Evolutionary conservation across 2,329 filamentous ascomycete genomes (phyloP).

Genomic region (Xylariaceae sp.): DNA sequence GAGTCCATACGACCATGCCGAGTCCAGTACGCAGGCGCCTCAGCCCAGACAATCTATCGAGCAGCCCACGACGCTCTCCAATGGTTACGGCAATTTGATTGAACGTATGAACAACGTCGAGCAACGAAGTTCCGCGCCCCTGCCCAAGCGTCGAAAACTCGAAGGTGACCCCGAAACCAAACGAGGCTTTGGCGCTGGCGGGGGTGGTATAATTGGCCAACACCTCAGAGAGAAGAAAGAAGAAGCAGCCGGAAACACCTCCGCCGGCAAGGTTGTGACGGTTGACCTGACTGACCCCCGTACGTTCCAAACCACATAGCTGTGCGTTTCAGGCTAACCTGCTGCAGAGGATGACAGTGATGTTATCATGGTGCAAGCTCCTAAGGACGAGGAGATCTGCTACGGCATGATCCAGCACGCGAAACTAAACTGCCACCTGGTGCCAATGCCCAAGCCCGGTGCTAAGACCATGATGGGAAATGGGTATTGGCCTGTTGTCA

Average conservation of each 20-base stretch:
- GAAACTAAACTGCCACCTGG: conserved; percentile 56
- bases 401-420: conserved; percentile 69
- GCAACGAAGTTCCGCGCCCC: conserved; percentile 49
- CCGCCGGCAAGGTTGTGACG: conserved; percentile 30
- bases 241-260: conserved; percentile 28
- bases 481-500: conserved; percentile 64
- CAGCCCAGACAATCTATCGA: conserved; percentile 8
- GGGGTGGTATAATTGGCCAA: conserved; percentile 53
- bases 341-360: conserved; percentile 47
- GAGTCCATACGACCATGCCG: conserved; percentile 20
- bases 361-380: conserved; percentile 48
- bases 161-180: conserved; percentile 38
- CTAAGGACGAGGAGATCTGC: conserved; percentile 65
- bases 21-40: conserved; percentile 10
- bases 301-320: conserved; percentile 25
- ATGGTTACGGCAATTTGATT: conserved; percentile 54
- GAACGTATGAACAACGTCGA: conserved; percentile 71
- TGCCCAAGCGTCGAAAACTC: conserved; percentile 60
- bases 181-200: conserved; percentile 35
- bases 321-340: conserved; percentile 11
- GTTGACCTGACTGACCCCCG: conserved; percentile 51
- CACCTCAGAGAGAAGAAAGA: conserved; percentile 56
- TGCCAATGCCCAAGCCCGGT: conserved; percentile 62
- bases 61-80: conserved; percentile 6
- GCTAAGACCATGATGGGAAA: conserved; percentile 50